Evolutionary conservation across 164 flowering plant species (phyloP).

Genomic region (Cinnamomum micranthum): DNA sequence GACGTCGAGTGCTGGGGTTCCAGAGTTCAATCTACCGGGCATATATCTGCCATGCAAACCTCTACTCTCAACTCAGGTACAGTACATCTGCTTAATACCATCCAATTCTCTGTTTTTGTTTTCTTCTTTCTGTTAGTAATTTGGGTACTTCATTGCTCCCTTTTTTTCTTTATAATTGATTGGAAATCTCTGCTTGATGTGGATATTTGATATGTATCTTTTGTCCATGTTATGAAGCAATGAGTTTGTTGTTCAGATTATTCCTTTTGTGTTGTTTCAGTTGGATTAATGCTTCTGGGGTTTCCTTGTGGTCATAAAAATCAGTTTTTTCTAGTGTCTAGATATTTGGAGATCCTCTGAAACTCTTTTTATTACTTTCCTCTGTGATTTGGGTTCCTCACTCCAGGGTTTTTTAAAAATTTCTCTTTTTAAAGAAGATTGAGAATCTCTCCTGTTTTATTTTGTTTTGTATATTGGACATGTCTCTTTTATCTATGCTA

Average conservation of each 20-base stretch:
- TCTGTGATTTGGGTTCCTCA: too few species aligned
- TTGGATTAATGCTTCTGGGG: neutral
- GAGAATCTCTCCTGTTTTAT: too few species aligned
- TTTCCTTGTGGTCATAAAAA: neutral
- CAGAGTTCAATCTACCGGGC: neutral
- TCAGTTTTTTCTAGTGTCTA: neutral
- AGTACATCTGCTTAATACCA: neutral
- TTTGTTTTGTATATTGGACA: too few species aligned
- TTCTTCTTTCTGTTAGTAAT: neutral
- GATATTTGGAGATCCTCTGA: neutral
- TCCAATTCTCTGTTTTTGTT: neutral
- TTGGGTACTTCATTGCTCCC: neutral
- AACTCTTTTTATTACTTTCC: too few species aligned
- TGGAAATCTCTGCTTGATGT: neutral
- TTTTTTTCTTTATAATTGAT: too few species aligned
- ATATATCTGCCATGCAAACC: neutral
- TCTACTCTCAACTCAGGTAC: neutral
- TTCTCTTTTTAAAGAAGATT: too few species aligned
- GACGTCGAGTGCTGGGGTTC: neutral
- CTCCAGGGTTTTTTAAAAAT: too few species aligned
- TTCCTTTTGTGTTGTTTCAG: neutral
- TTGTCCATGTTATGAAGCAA: neutral
- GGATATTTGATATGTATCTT: too few species aligned
- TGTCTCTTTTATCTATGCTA: too few species aligned
- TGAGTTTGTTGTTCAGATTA: neutral